Percentiles rank a stretch among this genome's conserved stretches.
These are phyloP conservation scores for Penicillium simplicissimum DNA, from an alignment of 495 filamentous ascomycete genomes.

Conservation along the genomic window DNA sequence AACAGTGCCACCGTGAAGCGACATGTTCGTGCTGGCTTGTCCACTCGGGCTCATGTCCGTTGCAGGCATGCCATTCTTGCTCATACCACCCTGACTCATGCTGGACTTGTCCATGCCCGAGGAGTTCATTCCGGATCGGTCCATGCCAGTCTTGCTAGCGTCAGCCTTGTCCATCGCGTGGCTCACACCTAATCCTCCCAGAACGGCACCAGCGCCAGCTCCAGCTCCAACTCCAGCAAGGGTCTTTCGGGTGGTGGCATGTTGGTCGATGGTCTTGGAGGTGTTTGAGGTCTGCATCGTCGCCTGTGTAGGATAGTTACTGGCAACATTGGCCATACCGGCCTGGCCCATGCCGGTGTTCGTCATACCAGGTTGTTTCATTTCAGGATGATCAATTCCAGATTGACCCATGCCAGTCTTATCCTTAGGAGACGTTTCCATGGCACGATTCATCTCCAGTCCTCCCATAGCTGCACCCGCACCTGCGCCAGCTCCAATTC, in stretches of 20 bases:
- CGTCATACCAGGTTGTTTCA: neutral
- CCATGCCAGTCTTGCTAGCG: neutral
- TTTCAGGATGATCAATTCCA: too few relatives aligned
- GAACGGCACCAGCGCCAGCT: neutral
- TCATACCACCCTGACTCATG: neutral
- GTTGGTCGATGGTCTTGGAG: too few relatives aligned
- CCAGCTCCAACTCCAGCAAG: neutral
- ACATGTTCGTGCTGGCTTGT: neutral
- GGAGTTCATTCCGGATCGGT: neutral
- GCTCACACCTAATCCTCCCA: too few relatives aligned
- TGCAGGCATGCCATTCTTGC: neutral
- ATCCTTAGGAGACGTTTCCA: neutral
- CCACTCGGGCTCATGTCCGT: neutral
- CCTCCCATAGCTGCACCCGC: neutral
- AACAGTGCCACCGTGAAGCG: conserved; percentile 1
- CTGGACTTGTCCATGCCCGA: neutral
- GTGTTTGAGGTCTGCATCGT: too few relatives aligned
- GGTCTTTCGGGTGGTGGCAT: too few relatives aligned
- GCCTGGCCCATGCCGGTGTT: neutral
- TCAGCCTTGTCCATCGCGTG: neutral
- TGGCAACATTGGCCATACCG: neutral
- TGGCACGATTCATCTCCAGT: neutral
- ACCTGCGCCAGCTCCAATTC: neutral
- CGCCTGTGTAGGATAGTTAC: too few relatives aligned
- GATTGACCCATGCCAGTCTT: neutral